Base-by-base conservation (phyloP, 78 protist genomes). In the Dictyostelium capitatum region DNA sequence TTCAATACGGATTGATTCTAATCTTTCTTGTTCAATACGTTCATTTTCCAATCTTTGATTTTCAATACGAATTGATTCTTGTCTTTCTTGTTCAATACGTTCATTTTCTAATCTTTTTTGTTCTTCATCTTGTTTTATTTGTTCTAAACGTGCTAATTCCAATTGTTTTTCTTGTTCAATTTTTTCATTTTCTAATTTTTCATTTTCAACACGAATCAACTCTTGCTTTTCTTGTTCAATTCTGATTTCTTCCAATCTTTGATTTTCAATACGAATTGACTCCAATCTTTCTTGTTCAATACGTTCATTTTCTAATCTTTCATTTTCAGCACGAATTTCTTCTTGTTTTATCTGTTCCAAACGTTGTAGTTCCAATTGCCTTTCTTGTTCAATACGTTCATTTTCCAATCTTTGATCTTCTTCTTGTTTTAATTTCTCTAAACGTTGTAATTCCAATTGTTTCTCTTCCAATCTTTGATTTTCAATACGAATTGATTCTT, bases 51-150 rank as follows among this genome's bases (percentile, higher is more conserved):
- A n/a, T n/a, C n/a, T n/a, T n/a, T n/a, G n/a, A n/a, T n/a, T n/a
- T n/a, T n/a, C n/a, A n/a, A 12, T 41, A n/a, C 17, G 80, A 14
- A 20, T 72, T 2, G 30, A 23, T 64, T 10, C 90, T 20, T 69
- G n/a, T 54, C 90, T 65, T 30, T 65, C n/a, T 82, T 69, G 56
- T 32, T 69, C 89, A n/a, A n/a, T n/a, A 46, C 47, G 41, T 69
- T 82, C 89, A 1, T 54, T 32, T 37, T 51, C 73, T 32, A 32
- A 25, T 23, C 12, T 15, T n/a, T 30, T 28, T 50, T 47, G 20
- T 56, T 79, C 83, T 32, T 79, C 15, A 4, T 51, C 73, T 25
- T n/a, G 9, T 19, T 28, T 51, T 47, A 12, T 75, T 80, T 64
- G 0, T 14, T 64, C 73, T 30, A 64, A 15, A 9, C 72, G n/a